Evolutionary conservation across 352 stramenopile species (phyloP).

Genomic region (Saprolegnia parasitica): DNA sequence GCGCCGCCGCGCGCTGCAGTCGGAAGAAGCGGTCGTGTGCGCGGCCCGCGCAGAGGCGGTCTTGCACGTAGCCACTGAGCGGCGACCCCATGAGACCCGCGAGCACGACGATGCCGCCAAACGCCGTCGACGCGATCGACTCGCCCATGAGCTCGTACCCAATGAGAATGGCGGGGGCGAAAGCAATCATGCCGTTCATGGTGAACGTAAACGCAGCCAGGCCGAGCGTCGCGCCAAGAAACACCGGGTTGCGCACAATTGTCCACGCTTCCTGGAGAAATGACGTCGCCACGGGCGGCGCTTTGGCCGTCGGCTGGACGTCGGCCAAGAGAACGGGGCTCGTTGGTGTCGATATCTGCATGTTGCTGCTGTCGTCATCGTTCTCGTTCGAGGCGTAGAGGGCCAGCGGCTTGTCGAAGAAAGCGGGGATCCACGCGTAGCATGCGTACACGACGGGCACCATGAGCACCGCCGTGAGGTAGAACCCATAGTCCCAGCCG

Average conservation of each 20-base stretch:
- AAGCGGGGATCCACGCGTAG: not conserved
- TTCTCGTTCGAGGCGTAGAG: not conserved
- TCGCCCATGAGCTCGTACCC: slow-evolving; percentile 6
- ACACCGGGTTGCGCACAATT: slow-evolving; percentile 31
- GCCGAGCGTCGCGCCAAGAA: slow-evolving; percentile 36
- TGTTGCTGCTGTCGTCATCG: not conserved
- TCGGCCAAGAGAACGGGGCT: not conserved
- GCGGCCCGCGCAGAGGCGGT: not conserved
- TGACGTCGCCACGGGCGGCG: not conserved
- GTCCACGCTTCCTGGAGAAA: not conserved
- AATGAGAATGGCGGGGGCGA: slow-evolving; percentile 22
- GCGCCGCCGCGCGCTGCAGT: not conserved
- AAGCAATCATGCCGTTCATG: slow-evolving; percentile 34
- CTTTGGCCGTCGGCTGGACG: not conserved
- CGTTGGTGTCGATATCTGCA: not conserved
- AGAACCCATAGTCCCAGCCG: slow-evolving; percentile 48
- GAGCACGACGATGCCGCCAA: slow-evolving; percentile 24
- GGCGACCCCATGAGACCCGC: slow-evolving; percentile 32
- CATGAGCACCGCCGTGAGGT: slow-evolving; percentile 34
- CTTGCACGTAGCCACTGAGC: slow-evolving; percentile 38
- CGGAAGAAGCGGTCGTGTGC: slow-evolving; percentile 1
- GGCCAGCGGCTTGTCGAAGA: not conserved
- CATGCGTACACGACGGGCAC: not conserved
- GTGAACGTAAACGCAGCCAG: slow-evolving; percentile 41
- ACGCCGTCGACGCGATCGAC: slow-evolving; percentile 9